phyloP scores from a whole-genome alignment of 2,329 filamentous ascomycete genomes.

The Fonsecaea nubica region DNA sequence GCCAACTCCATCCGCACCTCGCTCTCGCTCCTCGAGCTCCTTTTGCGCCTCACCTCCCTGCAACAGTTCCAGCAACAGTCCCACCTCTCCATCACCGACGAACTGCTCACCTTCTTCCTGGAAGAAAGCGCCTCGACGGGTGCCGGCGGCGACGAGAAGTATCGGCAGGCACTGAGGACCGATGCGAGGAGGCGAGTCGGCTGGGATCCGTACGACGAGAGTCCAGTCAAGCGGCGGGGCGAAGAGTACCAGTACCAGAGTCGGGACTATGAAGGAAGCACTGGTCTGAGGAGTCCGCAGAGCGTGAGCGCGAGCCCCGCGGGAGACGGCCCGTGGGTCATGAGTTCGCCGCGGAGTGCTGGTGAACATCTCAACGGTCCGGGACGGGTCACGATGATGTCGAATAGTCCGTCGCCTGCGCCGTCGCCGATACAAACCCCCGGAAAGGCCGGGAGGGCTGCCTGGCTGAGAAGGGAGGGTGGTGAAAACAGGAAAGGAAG shows the following conservation, averaged over 20 bases:
- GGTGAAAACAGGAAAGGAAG: slow-evolving; percentile 44
- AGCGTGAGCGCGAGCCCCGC: not conserved
- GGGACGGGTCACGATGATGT: slow-evolving; percentile 3
- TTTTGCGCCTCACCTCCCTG: slow-evolving; percentile 82
- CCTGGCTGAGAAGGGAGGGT: slow-evolving; percentile 35
- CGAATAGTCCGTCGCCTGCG: slow-evolving; percentile 27
- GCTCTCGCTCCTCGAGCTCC: slow-evolving; percentile 83
- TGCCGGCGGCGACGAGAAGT: slow-evolving; percentile 66
- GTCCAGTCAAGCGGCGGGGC: slow-evolving; percentile 68
- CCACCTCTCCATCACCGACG: slow-evolving; percentile 87
- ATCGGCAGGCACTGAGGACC: slow-evolving; percentile 64
- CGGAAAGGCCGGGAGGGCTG: slow-evolving; percentile 24
- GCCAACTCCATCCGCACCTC: slow-evolving; percentile 67
- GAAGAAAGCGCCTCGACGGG: slow-evolving; percentile 71
- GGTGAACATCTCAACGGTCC: not conserved
- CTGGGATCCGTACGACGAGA: slow-evolving; percentile 76
- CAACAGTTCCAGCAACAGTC: slow-evolving; percentile 92
- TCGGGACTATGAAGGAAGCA: not conserved
- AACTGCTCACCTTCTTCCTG: slow-evolving; percentile 87
- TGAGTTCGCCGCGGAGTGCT: slow-evolving; percentile 2
- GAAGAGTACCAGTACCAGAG: slow-evolving; percentile 67
- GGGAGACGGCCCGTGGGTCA: not conserved
- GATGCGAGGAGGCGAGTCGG: slow-evolving; percentile 69
- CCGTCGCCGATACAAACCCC: slow-evolving; percentile 37
- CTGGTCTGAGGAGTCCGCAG: not conserved